Percentiles rank a stretch among this genome's conserved stretches.
Evolutionary conservation across 495 filamentous ascomycete genomes (phyloP).

Genomic region (Antarctomyces pellizariae): DNA sequence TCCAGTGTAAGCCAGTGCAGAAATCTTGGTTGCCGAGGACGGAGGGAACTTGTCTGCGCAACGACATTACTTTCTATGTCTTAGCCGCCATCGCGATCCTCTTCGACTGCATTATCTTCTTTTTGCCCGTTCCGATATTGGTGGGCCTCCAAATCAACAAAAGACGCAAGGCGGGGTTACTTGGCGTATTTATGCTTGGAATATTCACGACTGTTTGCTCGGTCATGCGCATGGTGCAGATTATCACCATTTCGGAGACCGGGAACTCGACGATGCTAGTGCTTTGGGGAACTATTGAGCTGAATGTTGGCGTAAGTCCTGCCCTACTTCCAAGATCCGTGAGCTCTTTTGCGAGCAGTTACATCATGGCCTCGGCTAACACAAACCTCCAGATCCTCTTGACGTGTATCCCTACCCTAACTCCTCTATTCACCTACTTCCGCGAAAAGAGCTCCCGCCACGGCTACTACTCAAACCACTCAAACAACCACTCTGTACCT

Average conservation of each 20-base stretch:
- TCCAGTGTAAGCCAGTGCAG: conserved; percentile 19
- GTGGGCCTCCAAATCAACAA: conserved; percentile 24
- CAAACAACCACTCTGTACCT: not conserved
- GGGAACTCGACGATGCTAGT: conserved; percentile 24
- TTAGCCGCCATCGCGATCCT: conserved; percentile 28
- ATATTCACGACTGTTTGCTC: conserved; percentile 35
- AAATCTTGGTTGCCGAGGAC: conserved; percentile 22
- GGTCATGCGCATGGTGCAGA: conserved; percentile 28
- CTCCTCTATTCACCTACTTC: conserved; percentile 1
- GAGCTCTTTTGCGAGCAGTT: too few species aligned
- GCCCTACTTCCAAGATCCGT: not conserved
- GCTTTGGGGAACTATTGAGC: not conserved
- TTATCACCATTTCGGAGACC: conserved; percentile 25
- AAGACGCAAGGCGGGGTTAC: conserved; percentile 26
- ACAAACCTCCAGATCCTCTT: not conserved
- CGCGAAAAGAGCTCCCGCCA: not conserved
- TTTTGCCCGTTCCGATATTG: conserved; percentile 30
- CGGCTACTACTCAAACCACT: not conserved
- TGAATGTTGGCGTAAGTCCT: conserved; percentile 1
- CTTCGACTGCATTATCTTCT: conserved; percentile 26
- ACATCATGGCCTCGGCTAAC: not conserved
- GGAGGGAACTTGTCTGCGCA: conserved; percentile 23
- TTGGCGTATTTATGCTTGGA: conserved; percentile 30
- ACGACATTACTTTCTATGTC: conserved; percentile 26
- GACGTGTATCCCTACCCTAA: not conserved